A percentile compares a stretch with the other conserved stretches of the same genome.
phyloP scores from a whole-genome alignment of 352 stramenopile species.

The Phytophthora sojae region DNA sequence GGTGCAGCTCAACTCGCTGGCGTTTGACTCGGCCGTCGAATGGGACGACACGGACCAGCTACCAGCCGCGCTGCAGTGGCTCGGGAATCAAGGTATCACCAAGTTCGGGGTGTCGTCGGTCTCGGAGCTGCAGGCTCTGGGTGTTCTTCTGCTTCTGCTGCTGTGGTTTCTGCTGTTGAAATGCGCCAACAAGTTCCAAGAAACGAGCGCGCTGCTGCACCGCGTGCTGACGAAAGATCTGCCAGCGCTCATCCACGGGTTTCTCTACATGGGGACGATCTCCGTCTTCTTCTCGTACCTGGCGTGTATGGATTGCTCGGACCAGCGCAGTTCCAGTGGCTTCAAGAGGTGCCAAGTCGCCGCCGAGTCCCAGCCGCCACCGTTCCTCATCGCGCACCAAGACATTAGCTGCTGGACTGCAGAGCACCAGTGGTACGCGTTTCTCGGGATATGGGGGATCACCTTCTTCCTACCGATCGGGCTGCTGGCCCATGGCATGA shows the following conservation, averaged over 20 bases:
- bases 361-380: conserved; percentile 4
- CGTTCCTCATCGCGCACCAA: conserved; percentile 57
- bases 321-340: conserved; percentile 1
- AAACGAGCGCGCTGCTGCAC: conserved; percentile 60
- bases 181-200: conserved; percentile 76
- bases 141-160: conserved; percentile 39
- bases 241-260: conserved; percentile 51
- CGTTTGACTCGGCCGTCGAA: conserved; percentile 62
- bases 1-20: conserved; percentile 69
- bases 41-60: conserved; percentile 60
- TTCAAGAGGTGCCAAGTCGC: conserved; percentile 5
- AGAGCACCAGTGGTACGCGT: conserved; percentile 49
- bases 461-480: conserved; percentile 71
- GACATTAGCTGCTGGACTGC: conserved; percentile 53
- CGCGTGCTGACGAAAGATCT: conserved; percentile 66
- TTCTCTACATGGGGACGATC: conserved; percentile 70
- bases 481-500: conserved; percentile 67
- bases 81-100: conserved; percentile 39
- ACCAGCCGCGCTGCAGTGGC: conserved; percentile 47
- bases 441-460: conserved; percentile 65
- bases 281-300: conserved; percentile 71
- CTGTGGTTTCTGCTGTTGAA: conserved; percentile 68
- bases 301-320: conserved; percentile 50
- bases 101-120: conserved; percentile 23
- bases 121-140: conserved; percentile 30